phyloP scores from a whole-genome alignment of 2,329 filamentous ascomycete species.

The Alternaria sp. region DNA sequence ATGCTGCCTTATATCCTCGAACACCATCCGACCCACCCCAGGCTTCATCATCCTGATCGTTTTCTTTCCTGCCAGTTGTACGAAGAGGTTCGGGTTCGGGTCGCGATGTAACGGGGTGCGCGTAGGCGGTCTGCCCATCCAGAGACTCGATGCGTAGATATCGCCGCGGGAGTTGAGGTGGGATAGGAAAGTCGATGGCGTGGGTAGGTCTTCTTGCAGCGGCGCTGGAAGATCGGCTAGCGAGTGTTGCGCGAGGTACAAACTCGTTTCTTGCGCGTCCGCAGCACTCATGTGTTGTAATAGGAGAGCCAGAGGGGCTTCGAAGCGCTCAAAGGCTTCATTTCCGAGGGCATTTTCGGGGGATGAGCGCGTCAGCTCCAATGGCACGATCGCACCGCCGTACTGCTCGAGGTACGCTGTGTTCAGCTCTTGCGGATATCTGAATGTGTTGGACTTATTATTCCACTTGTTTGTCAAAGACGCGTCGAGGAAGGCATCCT shows the following conservation, averaged over 20 bases:
- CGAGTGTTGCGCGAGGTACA: slow-evolving; percentile 87
- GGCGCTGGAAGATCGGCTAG: slow-evolving; percentile 69
- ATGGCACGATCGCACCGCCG: slow-evolving; percentile 59
- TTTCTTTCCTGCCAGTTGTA: slow-evolving; percentile 79
- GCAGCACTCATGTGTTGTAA: slow-evolving; percentile 57
- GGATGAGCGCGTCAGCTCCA: slow-evolving; percentile 61
- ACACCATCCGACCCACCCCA: slow-evolving; percentile 67
- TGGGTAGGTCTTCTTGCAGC: slow-evolving; percentile 70
- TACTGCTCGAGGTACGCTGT: slow-evolving; percentile 46
- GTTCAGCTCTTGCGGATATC: slow-evolving; percentile 26
- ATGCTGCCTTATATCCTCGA: slow-evolving; percentile 54
- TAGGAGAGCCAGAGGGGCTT: slow-evolving; percentile 70
- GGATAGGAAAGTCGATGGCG: slow-evolving; percentile 65
- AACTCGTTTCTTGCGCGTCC: slow-evolving; percentile 44
- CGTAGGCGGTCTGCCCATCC: slow-evolving; percentile 85
- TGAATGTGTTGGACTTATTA: not conserved
- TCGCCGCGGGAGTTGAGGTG: slow-evolving; percentile 72
- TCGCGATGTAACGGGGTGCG: slow-evolving; percentile 91
- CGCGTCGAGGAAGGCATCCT: not conserved
- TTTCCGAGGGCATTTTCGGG: slow-evolving; percentile 20
- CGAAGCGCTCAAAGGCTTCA: slow-evolving; percentile 62
- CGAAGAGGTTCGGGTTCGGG: slow-evolving; percentile 91
- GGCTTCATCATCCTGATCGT: slow-evolving; percentile 74
- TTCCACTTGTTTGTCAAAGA: not conserved
- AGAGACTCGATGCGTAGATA: slow-evolving; percentile 85